Percentiles rank a stretch among this genome's conserved stretches.
Evolutionary conservation across 306 rosid species (phyloP).

Genomic region (Lathyrus tuberosus): DNA sequence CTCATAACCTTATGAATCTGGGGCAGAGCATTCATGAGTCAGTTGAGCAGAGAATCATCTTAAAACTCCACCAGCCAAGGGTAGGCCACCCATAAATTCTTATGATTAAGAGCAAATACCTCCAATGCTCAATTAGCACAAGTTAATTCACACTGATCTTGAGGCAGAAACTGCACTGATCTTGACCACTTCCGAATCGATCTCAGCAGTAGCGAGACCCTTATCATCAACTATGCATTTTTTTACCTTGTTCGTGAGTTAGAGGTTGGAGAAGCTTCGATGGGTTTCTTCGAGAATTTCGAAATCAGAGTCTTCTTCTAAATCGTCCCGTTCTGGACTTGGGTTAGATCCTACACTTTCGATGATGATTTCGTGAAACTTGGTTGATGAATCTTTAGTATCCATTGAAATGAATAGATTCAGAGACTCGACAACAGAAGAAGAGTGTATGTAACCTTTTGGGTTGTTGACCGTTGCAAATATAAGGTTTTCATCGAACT

Average conservation of each 20-base stretch:
- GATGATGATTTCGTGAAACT: conserved; percentile 21
- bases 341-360: conserved; percentile 49
- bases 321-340: conserved; percentile 48
- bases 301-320: conserved; percentile 49
- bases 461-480: conserved; percentile 15
- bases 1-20: too few species aligned
- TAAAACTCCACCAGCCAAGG: too few species aligned
- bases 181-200: too few species aligned
- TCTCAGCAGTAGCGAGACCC: too few species aligned
- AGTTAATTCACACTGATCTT: too few species aligned
- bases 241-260: conserved; percentile 46
- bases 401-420: conserved; percentile 46
- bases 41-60: too few species aligned
- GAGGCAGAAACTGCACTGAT: too few species aligned
- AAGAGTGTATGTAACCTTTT: not conserved
- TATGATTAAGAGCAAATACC: too few species aligned
- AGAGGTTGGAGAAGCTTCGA: conserved; percentile 50
- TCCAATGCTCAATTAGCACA: too few species aligned
- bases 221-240: too few species aligned
- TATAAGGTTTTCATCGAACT: not conserved
- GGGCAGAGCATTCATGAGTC: too few species aligned
- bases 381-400: conserved; percentile 9
- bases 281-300: conserved; percentile 50
- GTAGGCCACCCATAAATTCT: too few species aligned
- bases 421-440: not conserved